These are phyloP conservation scores for Colletotrichum incanum DNA, from an alignment of 2,329 filamentous ascomycete genomes.

Conservation along the genomic window DNA sequence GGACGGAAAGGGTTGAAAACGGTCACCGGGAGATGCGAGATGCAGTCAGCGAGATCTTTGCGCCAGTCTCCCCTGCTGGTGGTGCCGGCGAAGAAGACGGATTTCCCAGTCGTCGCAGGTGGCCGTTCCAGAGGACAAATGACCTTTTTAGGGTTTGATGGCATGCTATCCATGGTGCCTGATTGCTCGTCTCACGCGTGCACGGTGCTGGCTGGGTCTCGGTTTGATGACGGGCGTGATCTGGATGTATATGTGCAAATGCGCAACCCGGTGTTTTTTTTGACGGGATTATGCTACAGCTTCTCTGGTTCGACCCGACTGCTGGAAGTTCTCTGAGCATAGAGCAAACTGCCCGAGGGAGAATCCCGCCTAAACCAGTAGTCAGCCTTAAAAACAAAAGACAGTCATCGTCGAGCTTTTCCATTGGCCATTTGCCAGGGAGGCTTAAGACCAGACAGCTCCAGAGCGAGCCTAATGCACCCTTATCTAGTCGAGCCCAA, in stretches of 20 bases:
- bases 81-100: constrained; percentile 73
- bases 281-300: background rate
- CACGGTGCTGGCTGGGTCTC: background rate
- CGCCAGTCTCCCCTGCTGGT: constrained; percentile 69
- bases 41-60: constrained; percentile 55
- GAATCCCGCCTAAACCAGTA: background rate
- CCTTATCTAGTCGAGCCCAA: background rate
- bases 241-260: background rate
- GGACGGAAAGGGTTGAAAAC: constrained; percentile 71
- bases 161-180: background rate
- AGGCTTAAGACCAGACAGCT: background rate
- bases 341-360: background rate
- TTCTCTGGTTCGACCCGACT: background rate
- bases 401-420: constrained; percentile 5
- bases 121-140: constrained; percentile 23
- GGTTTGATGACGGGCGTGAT: background rate
- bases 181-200: background rate
- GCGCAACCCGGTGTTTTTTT: background rate
- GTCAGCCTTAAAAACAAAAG: constrained; percentile 16
- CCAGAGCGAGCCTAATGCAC: constrained; percentile 5
- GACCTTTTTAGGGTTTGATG: constrained; percentile 45
- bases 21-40: constrained; percentile 64
- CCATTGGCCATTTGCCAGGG: constrained; percentile 7
- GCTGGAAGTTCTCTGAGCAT: background rate
- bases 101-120: constrained; percentile 38